phyloP scores from a whole-genome alignment of 768 basidiomycete genomes.

The Mycena albidolilacea region DNA sequence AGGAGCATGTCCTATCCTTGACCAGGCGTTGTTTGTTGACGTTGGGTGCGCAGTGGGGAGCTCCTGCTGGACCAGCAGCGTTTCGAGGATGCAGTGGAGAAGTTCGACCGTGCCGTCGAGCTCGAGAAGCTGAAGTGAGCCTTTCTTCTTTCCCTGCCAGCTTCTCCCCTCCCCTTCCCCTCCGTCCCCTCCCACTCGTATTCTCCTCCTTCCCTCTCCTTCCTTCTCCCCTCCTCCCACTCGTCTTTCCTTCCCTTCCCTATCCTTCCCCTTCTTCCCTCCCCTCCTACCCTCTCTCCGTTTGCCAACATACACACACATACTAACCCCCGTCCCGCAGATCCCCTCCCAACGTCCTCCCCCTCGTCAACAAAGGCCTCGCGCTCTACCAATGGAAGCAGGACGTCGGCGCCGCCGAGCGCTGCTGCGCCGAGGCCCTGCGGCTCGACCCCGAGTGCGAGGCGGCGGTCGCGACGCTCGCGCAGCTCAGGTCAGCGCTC shows the following conservation, averaged over 20 bases:
- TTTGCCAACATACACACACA: background rate
- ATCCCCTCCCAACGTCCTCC: slow-evolving; percentile 84
- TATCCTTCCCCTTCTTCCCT: background rate
- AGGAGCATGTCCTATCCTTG: slow-evolving; percentile 44
- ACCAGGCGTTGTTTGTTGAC: background rate
- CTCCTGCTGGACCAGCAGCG: slow-evolving; percentile 92
- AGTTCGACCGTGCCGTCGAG: slow-evolving; percentile 93
- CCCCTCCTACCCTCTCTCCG: no score
- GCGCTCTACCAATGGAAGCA: slow-evolving; percentile 97
- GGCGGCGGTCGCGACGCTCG: slow-evolving; percentile 95
- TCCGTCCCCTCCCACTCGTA: background rate
- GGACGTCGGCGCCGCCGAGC: slow-evolving; percentile 86
- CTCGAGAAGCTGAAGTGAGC: slow-evolving; percentile 84
- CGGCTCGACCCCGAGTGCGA: slow-evolving; percentile 94
- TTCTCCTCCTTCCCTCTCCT: no score
- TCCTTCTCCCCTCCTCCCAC: background rate
- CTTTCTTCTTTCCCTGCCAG: background rate
- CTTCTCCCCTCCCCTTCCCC: no score
- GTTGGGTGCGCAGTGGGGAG: slow-evolving; percentile 77
- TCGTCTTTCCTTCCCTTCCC: background rate
- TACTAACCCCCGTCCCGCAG: slow-evolving; percentile 39
- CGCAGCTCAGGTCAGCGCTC: slow-evolving; percentile 72
- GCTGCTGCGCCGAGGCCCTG: slow-evolving; percentile 90
- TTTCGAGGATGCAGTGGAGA: slow-evolving; percentile 90
- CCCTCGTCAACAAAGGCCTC: slow-evolving; percentile 98